Percentiles rank a stretch among this genome's conserved stretches.
Evolutionary conservation across 305 asterid genomes (phyloP).

Genomic region (Petunia hybrid): DNA sequence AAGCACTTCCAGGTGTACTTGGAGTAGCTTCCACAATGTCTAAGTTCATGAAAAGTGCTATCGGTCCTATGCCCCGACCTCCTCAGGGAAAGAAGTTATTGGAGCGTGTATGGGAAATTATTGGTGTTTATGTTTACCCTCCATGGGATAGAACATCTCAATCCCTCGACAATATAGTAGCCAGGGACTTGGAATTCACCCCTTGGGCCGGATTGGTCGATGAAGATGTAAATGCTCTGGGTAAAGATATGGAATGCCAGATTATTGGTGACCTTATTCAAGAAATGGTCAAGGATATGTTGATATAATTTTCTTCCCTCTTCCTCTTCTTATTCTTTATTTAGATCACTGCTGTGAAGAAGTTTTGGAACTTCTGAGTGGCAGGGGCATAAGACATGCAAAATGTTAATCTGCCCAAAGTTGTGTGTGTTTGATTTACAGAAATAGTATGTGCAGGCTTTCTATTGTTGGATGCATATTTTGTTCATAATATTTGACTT

Average conservation of each 20-base stretch:
- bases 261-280: slow-evolving; percentile 68
- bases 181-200: slow-evolving; percentile 62
- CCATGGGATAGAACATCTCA: slow-evolving; percentile 54
- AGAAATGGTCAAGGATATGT: slow-evolving; percentile 61
- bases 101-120: slow-evolving; percentile 62
- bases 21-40: slow-evolving; percentile 57
- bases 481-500: slow-evolving; percentile 18
- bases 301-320: neutral
- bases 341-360: slow-evolving; percentile 6
- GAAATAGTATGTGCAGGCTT: slow-evolving; percentile 23
- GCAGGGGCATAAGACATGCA: slow-evolving; percentile 24
- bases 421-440: slow-evolving; percentile 26
- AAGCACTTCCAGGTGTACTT: slow-evolving; percentile 73
- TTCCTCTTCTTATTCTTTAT: neutral
- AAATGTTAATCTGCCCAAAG: slow-evolving; percentile 28
- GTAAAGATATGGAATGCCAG: slow-evolving; percentile 70
- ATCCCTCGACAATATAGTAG: slow-evolving; percentile 67
- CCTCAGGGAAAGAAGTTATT: slow-evolving; percentile 72
- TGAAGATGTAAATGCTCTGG: slow-evolving; percentile 65
- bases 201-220: slow-evolving; percentile 67
- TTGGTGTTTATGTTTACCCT: slow-evolving; percentile 55
- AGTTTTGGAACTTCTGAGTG: slow-evolving; percentile 31
- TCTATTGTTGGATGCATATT: slow-evolving; percentile 19
- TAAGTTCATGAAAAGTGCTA: slow-evolving; percentile 56
- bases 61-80: slow-evolving; percentile 52